Base-by-base conservation (phyloP, 257 asterid genomes). In the Rhazya stricta region DNA sequence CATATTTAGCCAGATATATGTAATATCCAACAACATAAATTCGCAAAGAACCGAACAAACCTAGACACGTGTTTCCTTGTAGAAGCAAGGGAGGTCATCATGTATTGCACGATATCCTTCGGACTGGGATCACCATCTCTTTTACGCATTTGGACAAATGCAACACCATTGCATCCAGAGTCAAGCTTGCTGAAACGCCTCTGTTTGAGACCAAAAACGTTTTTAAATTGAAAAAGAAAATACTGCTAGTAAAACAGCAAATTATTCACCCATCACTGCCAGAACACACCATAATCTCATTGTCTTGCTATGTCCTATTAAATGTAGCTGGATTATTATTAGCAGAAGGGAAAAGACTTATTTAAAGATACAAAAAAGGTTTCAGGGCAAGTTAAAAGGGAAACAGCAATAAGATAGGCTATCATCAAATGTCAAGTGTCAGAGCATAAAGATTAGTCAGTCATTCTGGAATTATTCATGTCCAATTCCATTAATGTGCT, bases 91-190 rank as follows among this genome's bases (percentile, higher is more conserved):
- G 98, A 95, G 58, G 93, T 86, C 96, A 92, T 86, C 96, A 95
- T 95, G 85, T 84, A 91, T 45, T 89, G 96, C 71, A 89, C 89
- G 18, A 95, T 89, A 45, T 93, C 95, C 84, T 92, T 91, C 43
- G 96, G 93, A 79, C 80, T 75, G 34, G 99, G 98, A 83, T 92
- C 98, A 73, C 91, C 92, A 63, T 89, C 96, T 80, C 67, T 88
- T 85, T 87, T 89, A 37, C 91, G 90, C 98, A 95, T 91, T 87
- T 89, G 99, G 81, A 95, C 80, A 79, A 95, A 91, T 73, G 85
- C 76, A 74, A 95, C 97, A 74, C 98, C 99, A 70, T 95, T 95
- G 83, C 98, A 92, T 45, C 98, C 98, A 2, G 98, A 83, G 78
- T 89, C 99, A 4, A 95, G 97, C 77, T 84, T 86, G 81, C 78